Evolutionary conservation across 257 asterid species (phyloP).

Genomic region (Linderniella brevidens): DNA sequence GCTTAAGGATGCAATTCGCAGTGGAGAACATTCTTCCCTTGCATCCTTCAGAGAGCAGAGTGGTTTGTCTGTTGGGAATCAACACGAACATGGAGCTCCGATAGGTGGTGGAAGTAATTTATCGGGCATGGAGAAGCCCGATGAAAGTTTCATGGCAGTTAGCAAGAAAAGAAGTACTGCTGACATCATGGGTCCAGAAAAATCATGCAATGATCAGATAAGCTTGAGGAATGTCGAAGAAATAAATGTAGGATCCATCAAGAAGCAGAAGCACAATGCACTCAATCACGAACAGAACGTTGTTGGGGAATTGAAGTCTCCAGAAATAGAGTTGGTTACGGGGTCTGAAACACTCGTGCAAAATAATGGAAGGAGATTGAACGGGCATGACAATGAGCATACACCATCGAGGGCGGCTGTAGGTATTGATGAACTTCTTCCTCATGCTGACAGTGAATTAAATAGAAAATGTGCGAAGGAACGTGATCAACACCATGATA

Average conservation of each 20-base stretch:
- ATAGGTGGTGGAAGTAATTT: conserved; percentile 12
- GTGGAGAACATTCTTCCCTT: conserved; percentile 24
- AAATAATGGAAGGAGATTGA: too few relatives aligned
- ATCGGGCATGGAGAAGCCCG: conserved; percentile 14
- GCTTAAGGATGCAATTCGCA: conserved; percentile 40
- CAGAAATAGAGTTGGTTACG: too few relatives aligned
- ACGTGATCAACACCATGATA: too few relatives aligned
- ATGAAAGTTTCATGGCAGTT: conserved; percentile 16
- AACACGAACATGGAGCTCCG: conserved; percentile 11
- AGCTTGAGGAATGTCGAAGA: too few relatives aligned
- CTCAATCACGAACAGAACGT: too few relatives aligned
- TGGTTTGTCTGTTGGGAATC: conserved; percentile 24
- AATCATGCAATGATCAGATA: conserved; percentile 12
- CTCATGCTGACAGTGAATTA: too few relatives aligned
- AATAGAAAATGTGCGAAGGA: too few relatives aligned
- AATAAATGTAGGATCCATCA: conserved; percentile 3
- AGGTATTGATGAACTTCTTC: too few relatives aligned
- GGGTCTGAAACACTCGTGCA: too few relatives aligned
- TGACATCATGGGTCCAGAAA: conserved; percentile 12
- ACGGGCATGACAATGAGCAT: conserved; percentile 14
- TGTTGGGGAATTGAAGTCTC: too few relatives aligned
- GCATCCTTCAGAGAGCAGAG: conserved; percentile 39
- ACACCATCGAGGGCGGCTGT: conserved; percentile 1
- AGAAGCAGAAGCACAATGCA: conserved; percentile 12
- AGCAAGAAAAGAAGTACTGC: conserved; percentile 17